Base-by-base conservation (phyloP, 305 asterid species). In the Petunia hybrid region DNA sequence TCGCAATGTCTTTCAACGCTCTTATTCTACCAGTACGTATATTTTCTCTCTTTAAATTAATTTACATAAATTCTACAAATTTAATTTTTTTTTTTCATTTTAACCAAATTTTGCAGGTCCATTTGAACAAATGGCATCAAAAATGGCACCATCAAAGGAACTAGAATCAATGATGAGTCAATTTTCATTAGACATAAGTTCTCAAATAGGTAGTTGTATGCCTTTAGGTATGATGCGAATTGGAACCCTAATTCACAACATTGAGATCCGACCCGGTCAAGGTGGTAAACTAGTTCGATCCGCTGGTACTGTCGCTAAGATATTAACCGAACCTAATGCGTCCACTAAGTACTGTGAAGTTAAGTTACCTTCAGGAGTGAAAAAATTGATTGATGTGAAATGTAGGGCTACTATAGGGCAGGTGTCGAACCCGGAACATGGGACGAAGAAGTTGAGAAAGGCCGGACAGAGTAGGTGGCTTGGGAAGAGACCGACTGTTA, bases 201-300 rank as follows among this genome's bases (percentile, higher is more conserved):
- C 98, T 41, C 96, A 91, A 86, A 83, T 85, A 1, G 98, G 98
- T 43, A 88, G 93, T 65, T 89, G 92, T 83, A 93, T 96, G 99
- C 98, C 98, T 8, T 78, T 95, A 48, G 83, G 90, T 0, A 90
- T 84, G 90, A 94, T 93, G 98, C 89, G 98, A 62, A 96, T 96
- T 2, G 98, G 99, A 71, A 96, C 91, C 76, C 89, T 85, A n/a
- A 86, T 95, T 81, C 98, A 92, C 87, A 92, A 94, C 85, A 90
- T 93, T 12, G 99, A 96, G 92, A 82, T 96, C 76, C 97, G 94
- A 41, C 99, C 97, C 10, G 98, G 97, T 1, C 95, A 93, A 88
- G 98, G 98, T 12, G 94, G 90, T 39, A 92, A 94, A 63, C 85
- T 96, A 8, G 97, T 92, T 31, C 91, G 99, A 0, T 89, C 98